Percentiles rank a stretch among this genome's conserved stretches.
Conservation (phyloP, 139 green algal genomes). For the Asterochloris erici region DNA sequence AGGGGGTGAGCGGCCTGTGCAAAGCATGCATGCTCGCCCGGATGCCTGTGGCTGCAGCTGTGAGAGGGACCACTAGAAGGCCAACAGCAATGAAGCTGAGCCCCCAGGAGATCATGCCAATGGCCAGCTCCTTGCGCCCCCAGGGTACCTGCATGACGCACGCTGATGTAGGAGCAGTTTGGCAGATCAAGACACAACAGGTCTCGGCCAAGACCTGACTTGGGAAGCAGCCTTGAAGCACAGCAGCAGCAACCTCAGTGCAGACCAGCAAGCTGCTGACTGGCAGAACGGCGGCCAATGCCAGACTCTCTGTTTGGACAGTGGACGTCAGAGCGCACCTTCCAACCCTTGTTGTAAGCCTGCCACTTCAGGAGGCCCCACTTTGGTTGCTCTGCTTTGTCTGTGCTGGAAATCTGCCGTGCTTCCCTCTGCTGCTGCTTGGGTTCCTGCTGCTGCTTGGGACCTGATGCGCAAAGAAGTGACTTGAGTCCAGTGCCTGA, state of each 20-base stretch:
- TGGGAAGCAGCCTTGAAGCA: too few species aligned
- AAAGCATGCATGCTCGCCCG: background rate
- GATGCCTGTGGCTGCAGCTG: conserved; percentile 30
- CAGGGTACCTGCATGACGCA: conserved; percentile 55
- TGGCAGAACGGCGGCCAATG: too few species aligned
- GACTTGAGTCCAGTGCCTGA: too few species aligned
- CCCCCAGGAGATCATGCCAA: conserved; percentile 68
- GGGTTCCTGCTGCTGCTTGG: too few species aligned
- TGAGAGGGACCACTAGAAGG: conserved; percentile 58
- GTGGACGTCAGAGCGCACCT: conserved; percentile 21
- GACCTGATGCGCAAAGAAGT: too few species aligned
- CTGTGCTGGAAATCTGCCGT: background rate
- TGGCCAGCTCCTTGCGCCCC: conserved; percentile 39
- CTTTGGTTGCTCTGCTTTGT: background rate
- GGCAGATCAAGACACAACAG: too few species aligned
- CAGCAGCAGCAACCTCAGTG: too few species aligned
- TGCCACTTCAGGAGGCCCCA: conserved; percentile 53
- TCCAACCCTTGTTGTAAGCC: conserved; percentile 48
- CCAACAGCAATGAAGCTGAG: conserved; percentile 62
- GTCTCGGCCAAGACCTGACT: too few species aligned
- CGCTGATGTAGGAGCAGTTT: background rate
- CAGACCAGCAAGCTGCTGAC: too few species aligned
- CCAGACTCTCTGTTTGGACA: too few species aligned
- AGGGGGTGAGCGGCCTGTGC: background rate
- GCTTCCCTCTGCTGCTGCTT: too few species aligned